Evolutionary conservation across 2,329 filamentous ascomycete species (phyloP).

Genomic region (Fusarium sp.): DNA sequence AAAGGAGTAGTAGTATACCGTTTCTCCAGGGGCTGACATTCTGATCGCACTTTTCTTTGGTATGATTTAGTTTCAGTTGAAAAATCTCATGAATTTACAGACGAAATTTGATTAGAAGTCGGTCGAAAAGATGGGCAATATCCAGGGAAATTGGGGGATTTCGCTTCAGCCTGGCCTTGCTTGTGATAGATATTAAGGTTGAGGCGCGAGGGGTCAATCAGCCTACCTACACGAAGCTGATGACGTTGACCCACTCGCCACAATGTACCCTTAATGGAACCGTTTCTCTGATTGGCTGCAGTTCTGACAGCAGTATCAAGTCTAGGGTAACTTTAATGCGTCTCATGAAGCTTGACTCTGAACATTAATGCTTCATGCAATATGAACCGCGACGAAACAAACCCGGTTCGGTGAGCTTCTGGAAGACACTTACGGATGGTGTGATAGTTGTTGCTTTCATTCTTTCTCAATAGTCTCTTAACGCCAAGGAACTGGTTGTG

Average conservation of each 20-base stretch:
- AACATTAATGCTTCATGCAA: background rate
- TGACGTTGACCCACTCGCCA: slow-evolving; percentile 55
- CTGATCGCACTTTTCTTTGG: slow-evolving; percentile 23
- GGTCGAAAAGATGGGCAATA: slow-evolving; percentile 12
- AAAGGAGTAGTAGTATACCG: slow-evolving; percentile 52
- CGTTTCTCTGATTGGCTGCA: slow-evolving; percentile 20
- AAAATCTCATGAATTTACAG: slow-evolving; percentile 1
- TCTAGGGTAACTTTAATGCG: slow-evolving; percentile 30
- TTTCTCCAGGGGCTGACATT: slow-evolving; percentile 58
- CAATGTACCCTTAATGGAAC: slow-evolving; percentile 17
- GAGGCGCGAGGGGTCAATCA: slow-evolving; percentile 47
- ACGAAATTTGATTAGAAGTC: slow-evolving; percentile 15
- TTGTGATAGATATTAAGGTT: slow-evolving; percentile 47
- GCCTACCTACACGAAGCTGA: slow-evolving; percentile 48
- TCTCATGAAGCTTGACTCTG: background rate
- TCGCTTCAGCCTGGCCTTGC: slow-evolving; percentile 44
- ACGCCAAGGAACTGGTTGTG: background rate
- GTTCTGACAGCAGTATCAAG: background rate
- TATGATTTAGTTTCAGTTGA: background rate
- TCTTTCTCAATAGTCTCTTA: background rate
- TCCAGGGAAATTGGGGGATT: slow-evolving; percentile 42
- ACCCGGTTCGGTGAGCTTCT: background rate
- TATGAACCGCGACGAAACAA: background rate
- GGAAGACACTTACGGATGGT: background rate
- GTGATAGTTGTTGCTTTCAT: background rate